phyloP scores from a whole-genome alignment of 495 filamentous ascomycete genomes.

The Neurospora pannonica region DNA sequence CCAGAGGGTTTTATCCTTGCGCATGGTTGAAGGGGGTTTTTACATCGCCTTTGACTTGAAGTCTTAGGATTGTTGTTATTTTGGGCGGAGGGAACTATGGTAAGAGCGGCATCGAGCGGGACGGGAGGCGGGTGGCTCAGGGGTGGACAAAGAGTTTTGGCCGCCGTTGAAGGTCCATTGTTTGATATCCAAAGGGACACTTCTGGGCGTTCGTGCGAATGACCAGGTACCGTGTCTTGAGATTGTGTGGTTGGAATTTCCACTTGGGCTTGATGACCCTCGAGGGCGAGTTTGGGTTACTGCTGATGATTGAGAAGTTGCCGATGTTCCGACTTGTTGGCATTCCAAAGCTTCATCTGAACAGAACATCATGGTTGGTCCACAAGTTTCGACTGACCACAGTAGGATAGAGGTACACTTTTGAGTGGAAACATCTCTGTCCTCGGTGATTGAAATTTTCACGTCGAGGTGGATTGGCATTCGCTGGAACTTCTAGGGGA shows the following conservation, averaged over 20 bases:
- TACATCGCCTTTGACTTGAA: not conserved
- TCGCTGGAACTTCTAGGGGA: not conserved
- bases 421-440: not conserved
- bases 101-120: not conserved
- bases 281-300: not conserved
- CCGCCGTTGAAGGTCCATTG: not conserved
- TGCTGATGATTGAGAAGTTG: not conserved
- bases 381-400: not conserved
- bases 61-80: not conserved
- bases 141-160: not conserved
- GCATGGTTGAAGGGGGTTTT: not conserved
- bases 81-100: not conserved
- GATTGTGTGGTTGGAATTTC: not conserved
- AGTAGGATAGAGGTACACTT: not conserved
- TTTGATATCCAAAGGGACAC: not conserved
- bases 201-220: not conserved
- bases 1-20: not conserved
- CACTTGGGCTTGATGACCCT: not conserved
- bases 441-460: not conserved
- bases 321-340: not conserved
- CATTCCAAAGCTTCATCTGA: not conserved
- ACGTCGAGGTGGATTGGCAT: not conserved
- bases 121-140: not conserved
- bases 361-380: not conserved
- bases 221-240: not conserved